A percentile compares a stretch with the other conserved stretches of the same genome.
These are phyloP conservation scores for Testicularia cyperi DNA, from an alignment of 1,284 basidiomycete genomes.

Conservation along the genomic window DNA sequence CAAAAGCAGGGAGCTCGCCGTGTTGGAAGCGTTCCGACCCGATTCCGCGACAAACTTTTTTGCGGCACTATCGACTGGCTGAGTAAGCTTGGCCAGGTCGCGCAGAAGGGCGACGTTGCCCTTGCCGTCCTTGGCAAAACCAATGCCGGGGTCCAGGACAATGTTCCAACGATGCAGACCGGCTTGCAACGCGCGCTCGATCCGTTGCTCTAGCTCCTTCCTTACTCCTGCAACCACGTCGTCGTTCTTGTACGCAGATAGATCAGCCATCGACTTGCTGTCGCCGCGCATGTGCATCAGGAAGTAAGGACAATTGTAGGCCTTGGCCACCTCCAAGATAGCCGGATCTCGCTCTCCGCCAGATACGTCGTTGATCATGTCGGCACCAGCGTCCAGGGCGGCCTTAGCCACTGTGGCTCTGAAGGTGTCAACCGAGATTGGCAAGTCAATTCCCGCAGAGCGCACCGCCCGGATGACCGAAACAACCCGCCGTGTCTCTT, in stretches of 20 bases:
- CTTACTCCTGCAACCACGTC: constrained; percentile 73
- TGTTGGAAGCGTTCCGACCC: constrained; percentile 13
- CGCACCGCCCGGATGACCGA: constrained; percentile 64
- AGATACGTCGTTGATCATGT: constrained; percentile 91
- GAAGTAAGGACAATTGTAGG: constrained; percentile 66
- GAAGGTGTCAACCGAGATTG: constrained; percentile 91
- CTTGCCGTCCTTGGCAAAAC: constrained; percentile 84
- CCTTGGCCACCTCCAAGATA: constrained; percentile 72
- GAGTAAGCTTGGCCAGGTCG: constrained; percentile 21
- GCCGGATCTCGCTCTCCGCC: constrained; percentile 66
- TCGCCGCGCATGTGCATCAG: constrained; percentile 92
- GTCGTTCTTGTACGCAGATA: constrained; percentile 69
- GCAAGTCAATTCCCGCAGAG: constrained; percentile 60
- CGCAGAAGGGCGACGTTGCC: constrained; percentile 71
- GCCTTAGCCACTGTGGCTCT: constrained; percentile 76
- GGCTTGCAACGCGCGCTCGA: constrained; percentile 71
- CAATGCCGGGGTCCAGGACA: constrained; percentile 87
- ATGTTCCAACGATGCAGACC: constrained; percentile 87
- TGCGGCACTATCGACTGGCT: constrained; percentile 19
- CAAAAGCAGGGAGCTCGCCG: constrained; percentile 1
- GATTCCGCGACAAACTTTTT: constrained; percentile 15
- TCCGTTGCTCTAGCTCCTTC: constrained; percentile 72
- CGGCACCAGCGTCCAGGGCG: constrained; percentile 80
- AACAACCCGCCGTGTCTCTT: constrained; percentile 70
- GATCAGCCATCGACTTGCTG: constrained; percentile 63